Conservation (phyloP, 129 eudicot genomes). For the Deinandra increscens region DNA sequence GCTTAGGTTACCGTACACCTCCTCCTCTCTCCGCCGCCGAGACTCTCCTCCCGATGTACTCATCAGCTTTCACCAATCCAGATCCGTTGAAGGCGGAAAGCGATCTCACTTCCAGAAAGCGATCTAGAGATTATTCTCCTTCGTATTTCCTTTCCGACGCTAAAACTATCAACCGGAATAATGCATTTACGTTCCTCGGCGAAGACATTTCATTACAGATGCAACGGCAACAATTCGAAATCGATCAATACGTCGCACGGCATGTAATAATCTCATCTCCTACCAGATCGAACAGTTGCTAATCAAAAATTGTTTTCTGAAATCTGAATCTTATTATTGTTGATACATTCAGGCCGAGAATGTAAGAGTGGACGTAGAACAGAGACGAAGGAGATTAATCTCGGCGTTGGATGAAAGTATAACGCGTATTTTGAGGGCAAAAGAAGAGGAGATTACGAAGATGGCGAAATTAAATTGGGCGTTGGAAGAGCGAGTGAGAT, state of each 20-base stretch:
- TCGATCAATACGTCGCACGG: slow-evolving; percentile 34
- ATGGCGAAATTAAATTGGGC: slow-evolving; percentile 48
- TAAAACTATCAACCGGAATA: background rate
- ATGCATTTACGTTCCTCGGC: slow-evolving; percentile 9
- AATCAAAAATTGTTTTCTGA: background rate
- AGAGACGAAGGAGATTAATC: background rate
- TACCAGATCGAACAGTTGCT: too few species aligned
- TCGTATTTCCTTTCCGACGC: background rate
- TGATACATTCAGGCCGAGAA: background rate
- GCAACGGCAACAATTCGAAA: slow-evolving; percentile 38
- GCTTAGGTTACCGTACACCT: background rate
- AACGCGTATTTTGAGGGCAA: slow-evolving; percentile 38
- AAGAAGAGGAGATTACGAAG: slow-evolving; percentile 47
- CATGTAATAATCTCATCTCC: slow-evolving; percentile 43
- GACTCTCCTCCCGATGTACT: slow-evolving; percentile 30
- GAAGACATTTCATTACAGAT: slow-evolving; percentile 34
- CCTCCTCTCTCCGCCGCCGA: slow-evolving; percentile 22
- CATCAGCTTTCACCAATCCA: background rate
- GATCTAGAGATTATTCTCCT: slow-evolving; percentile 14
- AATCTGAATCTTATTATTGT: background rate
- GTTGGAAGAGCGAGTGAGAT: slow-evolving; percentile 53
- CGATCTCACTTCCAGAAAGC: slow-evolving; percentile 25
- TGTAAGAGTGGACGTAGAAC: background rate
- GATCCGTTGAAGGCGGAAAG: slow-evolving; percentile 11
- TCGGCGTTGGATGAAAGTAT: background rate